These are phyloP conservation scores for Cryptococcus sp. DNA, from an alignment of 1,284 basidiomycete species.

Conservation along the genomic window DNA sequence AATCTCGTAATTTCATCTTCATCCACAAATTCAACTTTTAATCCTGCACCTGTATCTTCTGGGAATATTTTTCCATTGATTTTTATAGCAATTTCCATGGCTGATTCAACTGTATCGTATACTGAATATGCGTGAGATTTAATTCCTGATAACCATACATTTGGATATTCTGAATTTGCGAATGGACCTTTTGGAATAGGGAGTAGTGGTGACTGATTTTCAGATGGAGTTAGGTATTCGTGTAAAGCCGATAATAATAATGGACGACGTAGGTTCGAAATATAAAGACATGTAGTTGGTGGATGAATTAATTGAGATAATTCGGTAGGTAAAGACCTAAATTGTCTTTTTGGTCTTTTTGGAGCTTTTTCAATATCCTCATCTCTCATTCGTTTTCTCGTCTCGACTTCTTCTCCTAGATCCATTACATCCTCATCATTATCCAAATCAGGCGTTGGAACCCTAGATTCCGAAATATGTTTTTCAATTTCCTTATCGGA, in stretches of 20 bases:
- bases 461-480: background rate
- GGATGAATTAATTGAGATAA: constrained; percentile 37
- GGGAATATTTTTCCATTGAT: constrained; percentile 29
- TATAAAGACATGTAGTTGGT: constrained; percentile 41
- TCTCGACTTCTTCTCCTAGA: constrained; percentile 2
- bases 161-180: constrained; percentile 21
- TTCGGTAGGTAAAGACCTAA: constrained; percentile 23
- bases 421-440: constrained; percentile 9
- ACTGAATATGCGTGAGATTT: constrained; percentile 44
- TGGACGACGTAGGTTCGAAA: constrained; percentile 45
- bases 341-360: constrained; percentile 5
- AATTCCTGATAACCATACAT: constrained; percentile 42
- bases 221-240: constrained; percentile 22
- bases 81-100: constrained; percentile 21
- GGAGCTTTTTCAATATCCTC: background rate
- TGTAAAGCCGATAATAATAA: constrained; percentile 31
- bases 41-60: constrained; percentile 19
- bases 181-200: constrained; percentile 27
- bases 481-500: background rate
- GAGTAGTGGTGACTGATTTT: constrained; percentile 7
- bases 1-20: constrained; percentile 25
- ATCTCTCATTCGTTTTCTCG: background rate
- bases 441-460: background rate
- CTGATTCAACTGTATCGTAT: constrained; percentile 19
- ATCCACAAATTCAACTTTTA: constrained; percentile 43